phyloP scores from a whole-genome alignment of 176 grass and related monocot species.

The Alloteropsis semialata region DNA sequence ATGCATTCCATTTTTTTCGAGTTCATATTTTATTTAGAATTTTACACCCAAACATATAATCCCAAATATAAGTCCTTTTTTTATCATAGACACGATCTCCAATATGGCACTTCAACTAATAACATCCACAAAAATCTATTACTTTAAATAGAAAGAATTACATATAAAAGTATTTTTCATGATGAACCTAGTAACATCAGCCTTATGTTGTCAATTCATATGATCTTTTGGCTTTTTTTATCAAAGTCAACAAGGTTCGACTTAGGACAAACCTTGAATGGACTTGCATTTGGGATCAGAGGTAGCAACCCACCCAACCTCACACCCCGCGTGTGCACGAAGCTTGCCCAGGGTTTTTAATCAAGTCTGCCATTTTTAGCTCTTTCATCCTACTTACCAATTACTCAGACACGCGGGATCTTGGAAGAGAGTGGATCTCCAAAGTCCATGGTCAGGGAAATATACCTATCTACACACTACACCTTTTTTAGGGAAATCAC shows the following conservation, averaged over 20 bases:
- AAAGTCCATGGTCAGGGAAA: background rate
- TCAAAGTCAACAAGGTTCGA: background rate
- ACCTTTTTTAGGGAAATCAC: background rate
- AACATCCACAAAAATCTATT: background rate
- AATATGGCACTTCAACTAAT: background rate
- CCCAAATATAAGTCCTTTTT: background rate
- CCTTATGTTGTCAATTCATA: background rate
- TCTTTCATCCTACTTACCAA: background rate
- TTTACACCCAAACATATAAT: background rate
- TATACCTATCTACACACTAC: background rate
- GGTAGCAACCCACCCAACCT: too few relatives aligned
- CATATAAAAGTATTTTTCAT: background rate
- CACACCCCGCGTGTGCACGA: too few relatives aligned
- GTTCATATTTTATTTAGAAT: slow-evolving; percentile 4
- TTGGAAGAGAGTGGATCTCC: background rate
- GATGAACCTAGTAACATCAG: background rate
- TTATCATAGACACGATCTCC: background rate
- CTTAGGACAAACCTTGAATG: background rate
- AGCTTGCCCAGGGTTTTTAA: background rate
- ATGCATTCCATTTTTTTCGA: background rate
- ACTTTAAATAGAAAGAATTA: background rate
- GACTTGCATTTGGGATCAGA: background rate
- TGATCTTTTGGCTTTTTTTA: background rate
- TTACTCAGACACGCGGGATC: background rate
- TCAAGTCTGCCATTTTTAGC: background rate